Percentiles rank a stretch among this genome's conserved stretches.
phyloP scores from a whole-genome alignment of 2,329 filamentous ascomycete species.

The Ophiostoma sp. region DNA sequence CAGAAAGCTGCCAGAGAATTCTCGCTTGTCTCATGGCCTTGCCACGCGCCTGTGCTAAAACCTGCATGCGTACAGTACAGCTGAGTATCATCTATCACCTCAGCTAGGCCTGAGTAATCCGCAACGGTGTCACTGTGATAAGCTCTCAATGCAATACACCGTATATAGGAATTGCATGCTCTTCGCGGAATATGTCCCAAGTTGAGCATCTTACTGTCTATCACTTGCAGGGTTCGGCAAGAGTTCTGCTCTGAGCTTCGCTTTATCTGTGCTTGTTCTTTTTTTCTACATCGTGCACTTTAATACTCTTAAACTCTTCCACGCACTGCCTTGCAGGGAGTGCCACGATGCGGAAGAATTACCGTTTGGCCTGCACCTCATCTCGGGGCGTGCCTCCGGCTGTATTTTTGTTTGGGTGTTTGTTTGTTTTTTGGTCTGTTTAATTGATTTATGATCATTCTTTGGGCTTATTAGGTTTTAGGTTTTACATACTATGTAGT shows the following conservation, averaged over 20 bases:
- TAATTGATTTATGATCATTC: not conserved
- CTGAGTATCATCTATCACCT: not conserved
- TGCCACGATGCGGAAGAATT: not conserved
- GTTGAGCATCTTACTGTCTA: not conserved
- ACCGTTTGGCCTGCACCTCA: not conserved
- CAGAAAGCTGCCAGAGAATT: not conserved
- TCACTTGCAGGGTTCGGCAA: not conserved
- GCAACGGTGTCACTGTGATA: constrained; percentile 4
- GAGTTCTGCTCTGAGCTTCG: not conserved
- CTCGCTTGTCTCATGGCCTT: not conserved
- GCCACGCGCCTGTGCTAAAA: not conserved
- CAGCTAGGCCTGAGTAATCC: not conserved
- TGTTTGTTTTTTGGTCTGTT: not conserved
- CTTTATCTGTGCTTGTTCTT: not conserved
- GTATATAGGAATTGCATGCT: not conserved
- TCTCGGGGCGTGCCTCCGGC: not conserved
- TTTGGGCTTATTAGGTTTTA: not conserved
- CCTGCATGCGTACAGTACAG: not conserved
- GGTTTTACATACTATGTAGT: not conserved
- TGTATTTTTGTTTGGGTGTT: not conserved
- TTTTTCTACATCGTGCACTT: not conserved
- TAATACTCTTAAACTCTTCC: not conserved
- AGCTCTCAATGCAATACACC: not conserved
- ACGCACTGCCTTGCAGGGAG: not conserved
- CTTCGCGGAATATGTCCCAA: not conserved